Evolutionary conservation across 371 early-diverging fungal species (phyloP).

Genomic region (Catenaria anguillulae): DNA sequence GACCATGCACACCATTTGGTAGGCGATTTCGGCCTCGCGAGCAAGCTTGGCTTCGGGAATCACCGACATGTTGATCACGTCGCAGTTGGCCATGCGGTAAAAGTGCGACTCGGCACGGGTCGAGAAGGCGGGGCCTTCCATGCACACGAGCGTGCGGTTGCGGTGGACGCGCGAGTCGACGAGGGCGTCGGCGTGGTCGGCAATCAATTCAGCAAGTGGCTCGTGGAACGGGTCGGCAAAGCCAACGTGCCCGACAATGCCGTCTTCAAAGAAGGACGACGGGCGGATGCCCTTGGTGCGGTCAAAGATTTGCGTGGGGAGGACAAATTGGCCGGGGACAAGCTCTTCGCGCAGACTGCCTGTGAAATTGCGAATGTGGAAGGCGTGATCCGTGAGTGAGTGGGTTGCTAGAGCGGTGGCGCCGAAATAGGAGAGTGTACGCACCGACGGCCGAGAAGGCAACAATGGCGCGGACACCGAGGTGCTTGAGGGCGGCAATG

Average conservation of each 20-base stretch:
- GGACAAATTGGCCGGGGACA: conserved; percentile 80
- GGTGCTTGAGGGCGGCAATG: conserved; percentile 86
- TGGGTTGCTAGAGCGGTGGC: background rate
- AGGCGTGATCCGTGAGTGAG: conserved; percentile 56
- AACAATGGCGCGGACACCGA: conserved; percentile 82
- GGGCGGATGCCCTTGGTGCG: conserved; percentile 82
- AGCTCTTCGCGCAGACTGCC: conserved; percentile 89
- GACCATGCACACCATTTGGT: conserved; percentile 96
- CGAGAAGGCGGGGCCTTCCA: conserved; percentile 95
- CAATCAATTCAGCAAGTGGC: conserved; percentile 55
- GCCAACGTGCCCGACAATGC: conserved; percentile 71
- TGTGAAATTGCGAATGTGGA: too few relatives aligned
- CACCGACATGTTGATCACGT: conserved; percentile 93
- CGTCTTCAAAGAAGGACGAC: conserved; percentile 81
- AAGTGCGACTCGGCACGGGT: conserved; percentile 92
- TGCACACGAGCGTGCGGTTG: conserved; percentile 77
- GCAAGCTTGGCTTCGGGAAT: conserved; percentile 94
- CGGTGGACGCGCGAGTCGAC: conserved; percentile 15
- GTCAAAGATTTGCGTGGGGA: conserved; percentile 87
- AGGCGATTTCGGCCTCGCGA: conserved; percentile 92
- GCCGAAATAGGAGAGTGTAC: too few relatives aligned
- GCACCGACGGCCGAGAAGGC: conserved; percentile 73
- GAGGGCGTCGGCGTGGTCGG: conserved; percentile 26
- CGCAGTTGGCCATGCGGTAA: conserved; percentile 84
- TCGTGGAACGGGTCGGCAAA: conserved; percentile 92